Conservation (phyloP, 306 rosid genomes). For the Hippophae tibetana region DNA sequence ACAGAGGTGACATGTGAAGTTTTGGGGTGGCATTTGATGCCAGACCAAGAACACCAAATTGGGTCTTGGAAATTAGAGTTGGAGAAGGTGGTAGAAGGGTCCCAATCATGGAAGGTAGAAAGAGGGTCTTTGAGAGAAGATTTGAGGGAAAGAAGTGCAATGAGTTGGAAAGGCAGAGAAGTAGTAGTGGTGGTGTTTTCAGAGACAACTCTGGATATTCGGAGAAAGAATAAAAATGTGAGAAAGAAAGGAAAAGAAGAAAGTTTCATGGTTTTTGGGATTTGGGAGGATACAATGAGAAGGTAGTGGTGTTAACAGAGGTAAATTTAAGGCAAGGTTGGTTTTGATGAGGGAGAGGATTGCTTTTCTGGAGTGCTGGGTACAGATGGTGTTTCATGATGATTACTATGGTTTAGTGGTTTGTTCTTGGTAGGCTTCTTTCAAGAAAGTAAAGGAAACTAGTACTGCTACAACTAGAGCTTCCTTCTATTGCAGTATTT, state of each 20-base stretch:
- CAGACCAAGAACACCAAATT: conserved; percentile 86
- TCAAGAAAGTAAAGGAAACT: conserved; percentile 4
- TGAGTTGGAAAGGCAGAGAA: conserved; percentile 45
- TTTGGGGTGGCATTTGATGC: conserved; percentile 59
- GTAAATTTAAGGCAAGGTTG: conserved; percentile 63
- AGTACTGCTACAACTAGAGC: conserved; percentile 16
- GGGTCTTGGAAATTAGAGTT: conserved; percentile 31
- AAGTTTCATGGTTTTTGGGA: conserved; percentile 56
- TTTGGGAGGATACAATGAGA: conserved; percentile 33
- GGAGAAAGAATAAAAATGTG: conserved; percentile 24
- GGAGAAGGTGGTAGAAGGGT: conserved; percentile 33
- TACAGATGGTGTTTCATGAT: conserved; percentile 82
- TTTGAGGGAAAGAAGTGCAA: conserved; percentile 56
- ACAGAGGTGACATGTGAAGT: conserved; percentile 42
- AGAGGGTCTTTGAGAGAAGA: conserved; percentile 59
- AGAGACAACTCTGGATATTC: conserved; percentile 26
- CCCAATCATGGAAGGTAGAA: conserved; percentile 64
- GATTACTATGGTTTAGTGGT: conserved; percentile 58
- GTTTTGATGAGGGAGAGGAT: conserved; percentile 47
- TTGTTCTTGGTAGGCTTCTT: conserved; percentile 55
- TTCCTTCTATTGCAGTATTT: background rate
- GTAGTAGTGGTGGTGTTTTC: conserved; percentile 23
- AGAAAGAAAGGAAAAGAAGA: conserved; percentile 28
- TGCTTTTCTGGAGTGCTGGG: conserved; percentile 87
- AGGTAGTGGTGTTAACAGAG: conserved; percentile 27